phyloP scores from a whole-genome alignment of 2,329 filamentous ascomycete genomes.

The Penicillium sp. region DNA sequence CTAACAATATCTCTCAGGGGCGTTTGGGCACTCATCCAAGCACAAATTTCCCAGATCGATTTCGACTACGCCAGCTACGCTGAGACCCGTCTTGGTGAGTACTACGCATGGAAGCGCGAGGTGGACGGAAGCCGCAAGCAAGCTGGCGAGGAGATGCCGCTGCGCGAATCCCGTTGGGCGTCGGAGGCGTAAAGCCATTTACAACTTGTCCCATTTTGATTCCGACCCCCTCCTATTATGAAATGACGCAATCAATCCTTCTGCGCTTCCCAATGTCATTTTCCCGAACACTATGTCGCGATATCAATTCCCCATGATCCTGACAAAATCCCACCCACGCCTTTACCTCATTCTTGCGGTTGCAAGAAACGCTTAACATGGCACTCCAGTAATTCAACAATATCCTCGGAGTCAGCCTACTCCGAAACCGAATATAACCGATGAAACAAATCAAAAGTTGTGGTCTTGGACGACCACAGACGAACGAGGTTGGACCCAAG shows the following conservation, averaged over 20 bases:
- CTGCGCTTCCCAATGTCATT: neutral
- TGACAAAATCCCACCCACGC: neutral
- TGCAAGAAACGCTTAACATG: neutral
- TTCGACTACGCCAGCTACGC: conserved; percentile 96
- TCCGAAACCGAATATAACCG: neutral
- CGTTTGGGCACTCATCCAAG: conserved; percentile 93
- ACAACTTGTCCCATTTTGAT: neutral
- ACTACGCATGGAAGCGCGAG: conserved; percentile 86
- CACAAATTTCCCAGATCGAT: conserved; percentile 88
- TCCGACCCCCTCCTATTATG: neutral
- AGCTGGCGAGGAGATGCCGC: conserved; percentile 59
- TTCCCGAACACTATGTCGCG: neutral
- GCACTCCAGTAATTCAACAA: conserved; percentile 11
- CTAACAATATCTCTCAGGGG: conserved; percentile 60
- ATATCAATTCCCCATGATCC: neutral
- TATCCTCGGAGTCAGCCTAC: neutral
- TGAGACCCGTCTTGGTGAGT: conserved; percentile 80
- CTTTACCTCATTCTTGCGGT: neutral
- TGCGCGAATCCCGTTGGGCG: conserved; percentile 80
- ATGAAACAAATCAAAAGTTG: neutral
- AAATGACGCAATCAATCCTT: neutral
- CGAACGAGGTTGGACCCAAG: neutral
- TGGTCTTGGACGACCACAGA: conserved; percentile 5
- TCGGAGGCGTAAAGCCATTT: conserved; percentile 45
- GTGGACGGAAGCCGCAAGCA: conserved; percentile 59